These are phyloP conservation scores for Thalia dealbata DNA, from an alignment of 176 grass and related monocot genomes.

Conservation along the genomic window DNA sequence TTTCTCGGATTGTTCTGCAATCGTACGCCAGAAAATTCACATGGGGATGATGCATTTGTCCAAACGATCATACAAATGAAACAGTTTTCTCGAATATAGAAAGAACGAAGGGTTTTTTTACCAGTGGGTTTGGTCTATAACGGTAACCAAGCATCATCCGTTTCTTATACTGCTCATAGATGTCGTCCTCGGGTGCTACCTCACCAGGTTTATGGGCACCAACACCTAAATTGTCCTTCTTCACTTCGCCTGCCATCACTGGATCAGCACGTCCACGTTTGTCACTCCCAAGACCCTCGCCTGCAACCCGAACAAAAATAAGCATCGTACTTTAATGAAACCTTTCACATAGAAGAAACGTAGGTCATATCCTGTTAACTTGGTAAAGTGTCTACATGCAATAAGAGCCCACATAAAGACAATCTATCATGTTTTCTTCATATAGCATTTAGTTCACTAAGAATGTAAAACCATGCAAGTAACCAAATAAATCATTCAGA, in stretches of 20 bases:
- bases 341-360: background rate
- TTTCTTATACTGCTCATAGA: slow-evolving; percentile 99
- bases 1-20: slow-evolving; percentile 87
- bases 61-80: background rate
- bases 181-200: slow-evolving; percentile 83
- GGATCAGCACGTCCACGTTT: slow-evolving; percentile 68
- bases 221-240: slow-evolving; percentile 80
- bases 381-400: no score
- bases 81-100: no score
- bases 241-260: slow-evolving; percentile 84
- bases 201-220: slow-evolving; percentile 68
- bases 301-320: slow-evolving; percentile 33
- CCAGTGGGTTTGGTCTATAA: slow-evolving; percentile 81
- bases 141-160: slow-evolving; percentile 98
- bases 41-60: background rate
- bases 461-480: no score
- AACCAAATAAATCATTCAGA: no score
- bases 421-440: no score
- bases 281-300: slow-evolving; percentile 90
- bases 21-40: slow-evolving; percentile 4
- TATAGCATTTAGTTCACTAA: no score
- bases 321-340: no score
- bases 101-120: slow-evolving; percentile 6
- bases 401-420: no score
- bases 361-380: no score